phyloP scores from a whole-genome alignment of 2,329 filamentous ascomycete species.

The Cladobotryum mycophilum region DNA sequence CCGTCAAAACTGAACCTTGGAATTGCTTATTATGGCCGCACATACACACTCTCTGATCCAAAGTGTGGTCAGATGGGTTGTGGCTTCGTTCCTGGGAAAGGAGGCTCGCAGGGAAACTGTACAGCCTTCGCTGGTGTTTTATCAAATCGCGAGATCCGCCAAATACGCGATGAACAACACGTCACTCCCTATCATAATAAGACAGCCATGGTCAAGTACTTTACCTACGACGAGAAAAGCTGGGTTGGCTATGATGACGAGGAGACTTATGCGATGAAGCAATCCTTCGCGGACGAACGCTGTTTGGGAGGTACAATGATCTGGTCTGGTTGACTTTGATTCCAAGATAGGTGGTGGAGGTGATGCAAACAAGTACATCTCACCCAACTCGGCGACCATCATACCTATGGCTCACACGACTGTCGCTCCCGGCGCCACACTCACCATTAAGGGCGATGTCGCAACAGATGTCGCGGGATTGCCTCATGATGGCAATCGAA shows the following conservation, averaged over 20 bases:
- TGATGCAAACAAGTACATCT: neutral
- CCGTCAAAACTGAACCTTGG: conserved; percentile 40
- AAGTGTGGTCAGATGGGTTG: neutral
- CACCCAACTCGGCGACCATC: neutral
- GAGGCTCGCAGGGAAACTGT: neutral
- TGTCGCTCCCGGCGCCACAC: neutral
- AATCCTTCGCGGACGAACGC: neutral
- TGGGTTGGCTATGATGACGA: neutral
- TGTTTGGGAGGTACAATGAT: neutral
- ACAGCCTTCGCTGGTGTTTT: neutral
- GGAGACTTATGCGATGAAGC: neutral
- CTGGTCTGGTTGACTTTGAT: neutral
- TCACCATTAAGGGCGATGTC: neutral
- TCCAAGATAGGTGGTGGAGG: neutral
- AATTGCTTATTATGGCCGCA: conserved; percentile 39
- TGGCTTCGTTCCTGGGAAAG: neutral
- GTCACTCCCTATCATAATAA: neutral
- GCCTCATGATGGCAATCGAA: neutral
- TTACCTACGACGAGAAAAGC: neutral
- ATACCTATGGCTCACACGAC: neutral
- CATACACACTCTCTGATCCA: neutral
- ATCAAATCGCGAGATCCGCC: neutral
- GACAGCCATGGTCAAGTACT: neutral
- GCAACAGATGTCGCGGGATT: neutral
- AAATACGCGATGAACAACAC: neutral